Evolutionary conservation across 768 basidiomycete species (phyloP), one percentile per base, ranked within the genome.

Genomic region (Rhodosporidiobolus odoratus): DNA sequence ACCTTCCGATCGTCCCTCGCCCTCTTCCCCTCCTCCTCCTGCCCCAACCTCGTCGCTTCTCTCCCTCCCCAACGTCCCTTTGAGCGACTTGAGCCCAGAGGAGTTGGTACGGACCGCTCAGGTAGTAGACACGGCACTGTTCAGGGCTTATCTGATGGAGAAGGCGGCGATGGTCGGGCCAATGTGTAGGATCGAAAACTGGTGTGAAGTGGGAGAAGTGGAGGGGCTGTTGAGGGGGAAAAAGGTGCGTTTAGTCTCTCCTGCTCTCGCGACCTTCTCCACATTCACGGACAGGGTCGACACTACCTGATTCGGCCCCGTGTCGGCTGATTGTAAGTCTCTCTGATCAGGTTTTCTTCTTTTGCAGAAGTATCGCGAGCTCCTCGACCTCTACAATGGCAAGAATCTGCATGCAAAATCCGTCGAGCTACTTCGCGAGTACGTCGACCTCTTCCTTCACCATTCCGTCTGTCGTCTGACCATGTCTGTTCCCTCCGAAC

Each of bases 401-500:
- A 93, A 93, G 83, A 89, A 90, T 81, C 96, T 95, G 92, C 96
- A 99, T 75, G 83, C 83, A 0, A 89, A 94, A 78, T 93, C 95
- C 0, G 80, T 99, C 72, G 82, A 84, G 37, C 83, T 98, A 41
- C 83, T 99, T n/a, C 85, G 86, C 77, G 85, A 91, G 95, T 96
- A 73, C 73, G 90, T 80, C 3, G 34, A 13, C 48, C 15, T 25
- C 48, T 50, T n/a, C 48, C 48, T 50, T 50, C 48, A 9, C 27
- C 48, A 13, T 25, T n/a, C 48, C n/a, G n/a, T n/a, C n/a, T n/a
- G n/a, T 50, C 56, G 45, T 37, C 45, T n/a, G 41, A 47, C 3
- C 16, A 3, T 8, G 23, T 6, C 27, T 35, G 23, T 43, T 4
- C 2, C 25, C 15, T n/a, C 15, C 19, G 43, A 48, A n/a, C 70